Percentiles rank a stretch among this genome's conserved stretches.
Conservation (phyloP, 2,329 filamentous ascomycete genomes). For the Aaosphaeria pasadenensis region DNA sequence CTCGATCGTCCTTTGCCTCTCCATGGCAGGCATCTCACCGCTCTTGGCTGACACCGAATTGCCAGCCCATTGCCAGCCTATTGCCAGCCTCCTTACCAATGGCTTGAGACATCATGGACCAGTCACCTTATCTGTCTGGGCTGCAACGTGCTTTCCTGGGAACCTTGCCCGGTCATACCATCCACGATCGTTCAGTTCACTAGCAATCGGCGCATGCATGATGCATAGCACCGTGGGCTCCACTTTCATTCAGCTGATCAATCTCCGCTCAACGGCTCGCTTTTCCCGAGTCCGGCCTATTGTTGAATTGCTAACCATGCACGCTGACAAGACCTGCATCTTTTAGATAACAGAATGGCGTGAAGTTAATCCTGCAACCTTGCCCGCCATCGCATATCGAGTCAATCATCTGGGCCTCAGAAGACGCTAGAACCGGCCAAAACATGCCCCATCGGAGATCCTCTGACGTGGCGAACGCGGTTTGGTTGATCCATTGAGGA, state of each 20-base stretch:
- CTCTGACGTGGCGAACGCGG: slow-evolving; percentile 51
- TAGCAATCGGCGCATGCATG: slow-evolving; percentile 36
- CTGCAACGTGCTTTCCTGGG: slow-evolving; percentile 38
- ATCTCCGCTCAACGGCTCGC: slow-evolving; percentile 36
- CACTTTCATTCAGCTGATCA: slow-evolving; percentile 39
- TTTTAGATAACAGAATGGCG: slow-evolving; percentile 41
- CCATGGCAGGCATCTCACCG: slow-evolving; percentile 20
- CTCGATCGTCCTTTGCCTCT: slow-evolving; percentile 16
- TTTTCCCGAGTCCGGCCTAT: slow-evolving; percentile 38
- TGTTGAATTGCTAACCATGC: slow-evolving; percentile 40
- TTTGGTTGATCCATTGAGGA: slow-evolving; percentile 41
- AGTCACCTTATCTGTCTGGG: slow-evolving; percentile 48
- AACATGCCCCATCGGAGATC: slow-evolving; percentile 49
- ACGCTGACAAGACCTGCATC: slow-evolving; percentile 40
- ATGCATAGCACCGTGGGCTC: slow-evolving; percentile 34
- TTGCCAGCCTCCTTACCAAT: slow-evolving; percentile 24
- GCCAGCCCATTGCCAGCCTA: background rate
- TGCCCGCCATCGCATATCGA: slow-evolving; percentile 43
- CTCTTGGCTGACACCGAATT: slow-evolving; percentile 30
- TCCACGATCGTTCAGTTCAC: slow-evolving; percentile 29
- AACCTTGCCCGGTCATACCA: slow-evolving; percentile 36
- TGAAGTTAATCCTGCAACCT: slow-evolving; percentile 43
- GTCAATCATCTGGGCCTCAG: slow-evolving; percentile 42
- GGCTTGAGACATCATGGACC: slow-evolving; percentile 36
- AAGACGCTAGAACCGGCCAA: slow-evolving; percentile 47